Percentiles rank a stretch among this genome's conserved stretches.
phyloP scores from a whole-genome alignment of 2,329 filamentous ascomycete genomes.

The Kalaharituber pfeilii region DNA sequence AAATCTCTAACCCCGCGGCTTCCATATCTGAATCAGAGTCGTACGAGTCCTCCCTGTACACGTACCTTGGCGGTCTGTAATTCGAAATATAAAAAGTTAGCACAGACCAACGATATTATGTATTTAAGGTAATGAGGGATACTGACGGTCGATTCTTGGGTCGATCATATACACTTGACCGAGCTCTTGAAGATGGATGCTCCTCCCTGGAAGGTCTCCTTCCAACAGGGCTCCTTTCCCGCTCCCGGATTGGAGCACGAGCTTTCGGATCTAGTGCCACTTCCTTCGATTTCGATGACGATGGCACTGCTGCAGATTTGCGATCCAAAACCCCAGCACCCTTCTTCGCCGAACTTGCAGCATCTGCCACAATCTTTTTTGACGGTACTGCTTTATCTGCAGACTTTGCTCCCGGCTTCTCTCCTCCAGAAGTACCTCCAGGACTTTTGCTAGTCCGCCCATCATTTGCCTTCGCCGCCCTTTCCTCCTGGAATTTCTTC shows the following conservation, averaged over 20 bases:
- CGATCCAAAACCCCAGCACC: slow-evolving; percentile 7
- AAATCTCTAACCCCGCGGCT: slow-evolving; percentile 20
- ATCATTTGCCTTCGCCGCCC: slow-evolving; percentile 4
- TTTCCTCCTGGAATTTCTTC: slow-evolving; percentile 13
- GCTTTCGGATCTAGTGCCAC: background rate
- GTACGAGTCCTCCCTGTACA: slow-evolving; percentile 19
- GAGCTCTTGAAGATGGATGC: background rate
- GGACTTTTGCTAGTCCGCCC: slow-evolving; percentile 15
- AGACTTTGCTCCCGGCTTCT: background rate
- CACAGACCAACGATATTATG: background rate
- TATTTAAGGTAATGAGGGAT: background rate
- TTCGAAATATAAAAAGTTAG: background rate
- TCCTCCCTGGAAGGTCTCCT: background rate
- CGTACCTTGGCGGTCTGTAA: slow-evolving; percentile 14
- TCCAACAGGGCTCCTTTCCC: background rate
- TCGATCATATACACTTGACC: background rate
- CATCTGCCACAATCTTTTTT: slow-evolving; percentile 11
- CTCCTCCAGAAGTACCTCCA: slow-evolving; percentile 9
- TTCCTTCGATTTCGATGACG: background rate
- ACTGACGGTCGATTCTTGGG: slow-evolving; percentile 8
- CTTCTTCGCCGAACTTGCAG: slow-evolving; percentile 10
- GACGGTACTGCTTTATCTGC: slow-evolving; percentile 7
- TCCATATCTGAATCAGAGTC: slow-evolving; percentile 22
- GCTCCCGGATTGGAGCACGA: background rate
- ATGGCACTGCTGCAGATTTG: background rate